These are phyloP conservation scores for Suillus ampliporus DNA, from an alignment of 768 basidiomycete genomes.

Conservation along the genomic window DNA sequence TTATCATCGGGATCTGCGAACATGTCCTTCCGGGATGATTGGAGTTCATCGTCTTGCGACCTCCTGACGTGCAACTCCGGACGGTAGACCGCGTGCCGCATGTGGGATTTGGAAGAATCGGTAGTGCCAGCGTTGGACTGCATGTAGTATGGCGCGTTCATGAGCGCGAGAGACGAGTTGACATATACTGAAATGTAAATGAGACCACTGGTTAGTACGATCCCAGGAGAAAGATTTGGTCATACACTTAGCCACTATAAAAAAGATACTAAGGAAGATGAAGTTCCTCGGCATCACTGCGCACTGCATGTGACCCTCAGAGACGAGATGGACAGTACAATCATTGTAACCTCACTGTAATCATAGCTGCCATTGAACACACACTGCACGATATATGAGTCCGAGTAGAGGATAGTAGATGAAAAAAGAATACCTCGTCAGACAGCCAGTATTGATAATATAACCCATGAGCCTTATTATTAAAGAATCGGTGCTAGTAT, in stretches of 20 bases:
- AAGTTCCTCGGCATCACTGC: too few species aligned
- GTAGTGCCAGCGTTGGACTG: not conserved
- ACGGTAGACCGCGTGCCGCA: not conserved
- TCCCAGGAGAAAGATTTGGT: not conserved
- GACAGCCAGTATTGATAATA: too few species aligned
- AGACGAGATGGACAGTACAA: too few species aligned
- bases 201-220: not conserved
- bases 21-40: not conserved
- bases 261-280: too few species aligned
- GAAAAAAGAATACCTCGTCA: too few species aligned
- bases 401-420: too few species aligned
- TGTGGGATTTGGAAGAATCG: not conserved
- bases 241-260: not conserved
- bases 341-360: too few species aligned
- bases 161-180: not conserved
- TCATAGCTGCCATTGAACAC: too few species aligned
- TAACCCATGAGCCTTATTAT: too few species aligned
- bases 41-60: not conserved
- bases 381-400: not conserved
- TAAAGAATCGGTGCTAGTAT: too few species aligned
- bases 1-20: not conserved
- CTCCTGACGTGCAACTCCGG: not conserved
- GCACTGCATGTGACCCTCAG: too few species aligned
- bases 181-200: constrained; percentile 7
- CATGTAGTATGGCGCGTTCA: constrained; percentile 3